Evolutionary conservation across 441 rosid species (phyloP).

Genomic region (Oxalis stricta): DNA sequence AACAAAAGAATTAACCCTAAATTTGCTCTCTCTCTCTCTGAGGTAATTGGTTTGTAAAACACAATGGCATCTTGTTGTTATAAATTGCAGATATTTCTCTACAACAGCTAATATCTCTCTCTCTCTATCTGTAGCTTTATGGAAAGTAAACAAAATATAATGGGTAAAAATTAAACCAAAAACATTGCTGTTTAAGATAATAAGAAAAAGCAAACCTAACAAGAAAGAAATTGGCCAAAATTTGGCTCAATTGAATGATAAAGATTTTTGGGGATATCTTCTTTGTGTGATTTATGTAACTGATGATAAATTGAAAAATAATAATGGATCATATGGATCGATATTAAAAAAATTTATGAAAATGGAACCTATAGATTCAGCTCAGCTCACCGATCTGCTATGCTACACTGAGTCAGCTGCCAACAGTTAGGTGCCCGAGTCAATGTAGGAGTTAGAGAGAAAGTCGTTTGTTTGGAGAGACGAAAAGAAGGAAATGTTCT

Average conservation of each 20-base stretch:
- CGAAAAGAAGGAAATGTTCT: no score
- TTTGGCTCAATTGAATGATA: no score
- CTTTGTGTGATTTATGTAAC: no score
- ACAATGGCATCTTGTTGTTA: slow-evolving; percentile 13
- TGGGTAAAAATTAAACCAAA: slow-evolving; percentile 9
- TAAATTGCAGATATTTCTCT: slow-evolving; percentile 20
- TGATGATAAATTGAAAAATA: no score
- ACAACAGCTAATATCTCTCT: slow-evolving; percentile 15
- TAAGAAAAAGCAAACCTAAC: no score
- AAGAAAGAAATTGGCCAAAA: no score
- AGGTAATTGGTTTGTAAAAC: slow-evolving; percentile 1
- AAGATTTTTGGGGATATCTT: no score
- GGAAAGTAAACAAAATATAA: slow-evolving; percentile 9
- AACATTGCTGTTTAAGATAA: no score
- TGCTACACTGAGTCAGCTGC: slow-evolving; percentile 15
- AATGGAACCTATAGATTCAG: slow-evolving; percentile 7
- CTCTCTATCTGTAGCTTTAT: slow-evolving; percentile 4
- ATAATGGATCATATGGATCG: slow-evolving; percentile 10
- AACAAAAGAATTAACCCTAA: background rate
- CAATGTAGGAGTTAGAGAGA: slow-evolving; percentile 35
- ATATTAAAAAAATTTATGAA: slow-evolving; percentile 5
- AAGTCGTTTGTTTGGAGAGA: no score
- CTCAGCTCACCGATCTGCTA: slow-evolving; percentile 43
- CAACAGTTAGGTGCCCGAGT: slow-evolving; percentile 14
- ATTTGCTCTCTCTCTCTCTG: background rate